Conservation (phyloP, 2,329 filamentous ascomycete species). For the Hymenoscyphus linearis region DNA sequence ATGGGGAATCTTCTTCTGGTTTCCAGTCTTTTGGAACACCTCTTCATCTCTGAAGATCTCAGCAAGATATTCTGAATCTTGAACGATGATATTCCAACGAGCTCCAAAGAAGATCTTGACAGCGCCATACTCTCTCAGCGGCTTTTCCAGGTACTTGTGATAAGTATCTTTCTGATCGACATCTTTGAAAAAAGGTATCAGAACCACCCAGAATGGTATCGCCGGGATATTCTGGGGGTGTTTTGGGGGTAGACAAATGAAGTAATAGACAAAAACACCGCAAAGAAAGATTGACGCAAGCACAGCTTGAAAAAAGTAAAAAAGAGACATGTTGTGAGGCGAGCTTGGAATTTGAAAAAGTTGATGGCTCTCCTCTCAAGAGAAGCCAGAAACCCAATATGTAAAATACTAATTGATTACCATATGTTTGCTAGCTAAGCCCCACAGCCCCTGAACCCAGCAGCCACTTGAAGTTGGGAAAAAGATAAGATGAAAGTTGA, state of each 20-base stretch:
- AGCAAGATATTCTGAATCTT: background rate
- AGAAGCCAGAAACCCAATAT: background rate
- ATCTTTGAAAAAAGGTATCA: constrained; percentile 8
- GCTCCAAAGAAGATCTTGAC: constrained; percentile 7
- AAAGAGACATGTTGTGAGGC: background rate
- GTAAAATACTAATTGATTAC: background rate
- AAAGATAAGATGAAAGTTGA: background rate
- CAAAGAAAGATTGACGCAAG: background rate
- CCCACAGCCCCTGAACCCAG: background rate
- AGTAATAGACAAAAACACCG: constrained; percentile 1
- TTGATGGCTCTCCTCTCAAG: background rate
- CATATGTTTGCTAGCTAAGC: background rate
- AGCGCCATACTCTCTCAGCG: constrained; percentile 1
- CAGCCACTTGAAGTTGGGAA: background rate
- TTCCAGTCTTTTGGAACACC: constrained; percentile 7
- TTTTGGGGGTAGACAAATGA: constrained; percentile 5
- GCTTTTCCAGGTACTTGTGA: constrained; percentile 2
- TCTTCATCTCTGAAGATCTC: constrained; percentile 10
- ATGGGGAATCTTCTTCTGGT: constrained; percentile 10
- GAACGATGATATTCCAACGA: constrained; percentile 6
- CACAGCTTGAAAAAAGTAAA: background rate
- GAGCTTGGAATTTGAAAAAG: background rate
- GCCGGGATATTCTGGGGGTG: constrained; percentile 5
- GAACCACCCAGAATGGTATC: constrained; percentile 5
- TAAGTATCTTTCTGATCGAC: constrained; percentile 7